These are phyloP conservation scores for Heterobasidion parviporum DNA, from an alignment of 1,284 basidiomycete genomes.

Conservation along the genomic window DNA sequence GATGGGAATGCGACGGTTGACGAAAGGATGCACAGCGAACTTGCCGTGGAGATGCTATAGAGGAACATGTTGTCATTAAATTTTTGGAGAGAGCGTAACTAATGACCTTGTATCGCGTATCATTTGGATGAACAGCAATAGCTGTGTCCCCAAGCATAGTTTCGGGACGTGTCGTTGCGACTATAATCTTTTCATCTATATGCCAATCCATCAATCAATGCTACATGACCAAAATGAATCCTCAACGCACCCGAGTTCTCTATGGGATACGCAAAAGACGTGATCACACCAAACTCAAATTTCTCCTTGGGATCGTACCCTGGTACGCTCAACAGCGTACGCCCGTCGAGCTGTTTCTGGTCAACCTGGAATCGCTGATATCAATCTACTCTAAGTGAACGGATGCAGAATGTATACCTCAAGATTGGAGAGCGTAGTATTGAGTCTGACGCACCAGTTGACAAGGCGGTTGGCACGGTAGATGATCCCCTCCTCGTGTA, in stretches of 20 bases:
- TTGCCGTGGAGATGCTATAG: conserved; percentile 83
- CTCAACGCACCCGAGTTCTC: conserved; percentile 63
- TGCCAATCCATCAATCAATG: not conserved
- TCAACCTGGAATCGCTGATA: conserved; percentile 60
- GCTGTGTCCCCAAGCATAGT: conserved; percentile 99
- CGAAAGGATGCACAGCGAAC: conserved; percentile 87
- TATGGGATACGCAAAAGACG: conserved; percentile 91
- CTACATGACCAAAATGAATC: not conserved
- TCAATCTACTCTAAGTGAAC: not conserved
- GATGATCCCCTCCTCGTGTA: conserved; percentile 91
- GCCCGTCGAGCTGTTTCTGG: conserved; percentile 85
- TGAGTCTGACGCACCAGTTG: conserved; percentile 96
- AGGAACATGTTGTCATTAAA: not conserved
- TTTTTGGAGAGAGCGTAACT: not conserved
- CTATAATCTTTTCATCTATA: conserved; percentile 83
- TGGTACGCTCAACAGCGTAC: conserved; percentile 85
- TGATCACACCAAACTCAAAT: conserved; percentile 97
- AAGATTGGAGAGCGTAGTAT: conserved; percentile 94
- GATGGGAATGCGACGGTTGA: conserved; percentile 84
- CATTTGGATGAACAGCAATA: conserved; percentile 94
- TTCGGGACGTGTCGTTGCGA: conserved; percentile 97
- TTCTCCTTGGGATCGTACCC: conserved; percentile 93
- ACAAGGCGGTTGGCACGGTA: conserved; percentile 97
- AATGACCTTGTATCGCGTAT: conserved; percentile 72
- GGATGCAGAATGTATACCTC: conserved; percentile 44